Percentiles rank a stretch among this genome's conserved stretches.
These are phyloP conservation scores for Xylaria sp. DNA, from an alignment of 2,329 filamentous ascomycete genomes.

Conservation along the genomic window DNA sequence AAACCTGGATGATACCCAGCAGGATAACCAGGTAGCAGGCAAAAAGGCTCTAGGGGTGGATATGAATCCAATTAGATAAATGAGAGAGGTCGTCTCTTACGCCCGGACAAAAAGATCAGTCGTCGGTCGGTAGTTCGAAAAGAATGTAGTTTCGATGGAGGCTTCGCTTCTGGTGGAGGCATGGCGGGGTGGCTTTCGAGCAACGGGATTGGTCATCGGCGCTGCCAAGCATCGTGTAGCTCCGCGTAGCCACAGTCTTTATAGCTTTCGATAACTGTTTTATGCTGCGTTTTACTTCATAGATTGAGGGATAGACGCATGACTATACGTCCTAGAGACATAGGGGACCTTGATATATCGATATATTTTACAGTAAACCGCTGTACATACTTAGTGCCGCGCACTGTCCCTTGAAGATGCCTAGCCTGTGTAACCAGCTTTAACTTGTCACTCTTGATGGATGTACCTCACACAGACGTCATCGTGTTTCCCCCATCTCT, in stretches of 20 bases:
- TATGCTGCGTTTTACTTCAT: neutral
- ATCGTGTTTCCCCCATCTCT: neutral
- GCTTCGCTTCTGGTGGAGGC: conserved; percentile 13
- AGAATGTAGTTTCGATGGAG: conserved; percentile 6
- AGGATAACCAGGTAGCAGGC: neutral
- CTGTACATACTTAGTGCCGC: neutral
- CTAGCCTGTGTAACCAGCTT: neutral
- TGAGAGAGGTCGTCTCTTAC: neutral
- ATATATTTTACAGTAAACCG: neutral
- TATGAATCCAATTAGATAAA: neutral
- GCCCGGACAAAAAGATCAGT: neutral
- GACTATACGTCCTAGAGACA: neutral
- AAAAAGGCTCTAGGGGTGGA: neutral
- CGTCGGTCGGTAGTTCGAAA: neutral
- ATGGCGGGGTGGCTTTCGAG: conserved; percentile 12
- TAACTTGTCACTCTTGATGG: neutral
- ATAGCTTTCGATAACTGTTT: too few species aligned
- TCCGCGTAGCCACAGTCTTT: neutral
- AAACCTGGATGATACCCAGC: neutral
- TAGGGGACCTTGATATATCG: neutral
- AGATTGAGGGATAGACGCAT: neutral
- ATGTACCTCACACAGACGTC: neutral
- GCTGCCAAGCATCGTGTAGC: conserved; percentile 22
- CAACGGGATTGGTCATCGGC: conserved; percentile 6
- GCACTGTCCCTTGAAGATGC: neutral